Percentiles rank a stretch among this genome's conserved stretches.
Conservation (phyloP, 129 eudicot genomes). For the Chrysanthemum lavandulifolium region DNA sequence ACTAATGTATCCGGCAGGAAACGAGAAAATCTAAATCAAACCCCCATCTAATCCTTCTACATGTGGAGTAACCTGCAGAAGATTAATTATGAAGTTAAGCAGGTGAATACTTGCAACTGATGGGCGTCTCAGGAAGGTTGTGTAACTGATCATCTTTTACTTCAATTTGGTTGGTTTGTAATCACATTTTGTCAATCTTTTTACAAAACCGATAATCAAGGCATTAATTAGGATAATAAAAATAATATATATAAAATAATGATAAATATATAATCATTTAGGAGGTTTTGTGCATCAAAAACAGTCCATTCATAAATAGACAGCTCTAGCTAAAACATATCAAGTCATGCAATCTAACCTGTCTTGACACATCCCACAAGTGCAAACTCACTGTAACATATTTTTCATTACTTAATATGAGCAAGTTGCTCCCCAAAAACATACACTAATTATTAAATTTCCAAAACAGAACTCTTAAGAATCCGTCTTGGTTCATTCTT, state of each 20-base stretch:
- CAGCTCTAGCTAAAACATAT: no score
- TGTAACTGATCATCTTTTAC: no score
- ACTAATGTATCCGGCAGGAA: no score
- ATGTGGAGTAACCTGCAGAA: no score
- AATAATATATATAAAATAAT: neutral
- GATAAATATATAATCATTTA: neutral
- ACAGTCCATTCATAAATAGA: no score
- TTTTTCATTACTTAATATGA: conserved; percentile 88
- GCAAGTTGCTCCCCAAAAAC: conserved; percentile 95
- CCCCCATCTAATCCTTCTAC: no score
- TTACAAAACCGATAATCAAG: neutral
- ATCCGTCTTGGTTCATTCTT: conserved; percentile 68
- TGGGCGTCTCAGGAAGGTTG: no score
- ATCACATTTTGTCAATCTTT: conserved; percentile 1
- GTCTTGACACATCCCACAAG: conserved; percentile 95
- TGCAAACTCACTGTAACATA: conserved; percentile 94
- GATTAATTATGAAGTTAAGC: no score
- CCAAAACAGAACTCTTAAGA: conserved; percentile 82
- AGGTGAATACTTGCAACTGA: no score
- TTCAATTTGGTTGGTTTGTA: neutral
- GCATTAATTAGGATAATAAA: neutral
- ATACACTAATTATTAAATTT: conserved; percentile 89
- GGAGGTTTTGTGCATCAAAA: neutral
- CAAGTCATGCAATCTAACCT: no score
- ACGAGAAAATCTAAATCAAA: no score